phyloP scores from a whole-genome alignment of 495 filamentous ascomycete species.

The Polyplosphaeria fusca region DNA sequence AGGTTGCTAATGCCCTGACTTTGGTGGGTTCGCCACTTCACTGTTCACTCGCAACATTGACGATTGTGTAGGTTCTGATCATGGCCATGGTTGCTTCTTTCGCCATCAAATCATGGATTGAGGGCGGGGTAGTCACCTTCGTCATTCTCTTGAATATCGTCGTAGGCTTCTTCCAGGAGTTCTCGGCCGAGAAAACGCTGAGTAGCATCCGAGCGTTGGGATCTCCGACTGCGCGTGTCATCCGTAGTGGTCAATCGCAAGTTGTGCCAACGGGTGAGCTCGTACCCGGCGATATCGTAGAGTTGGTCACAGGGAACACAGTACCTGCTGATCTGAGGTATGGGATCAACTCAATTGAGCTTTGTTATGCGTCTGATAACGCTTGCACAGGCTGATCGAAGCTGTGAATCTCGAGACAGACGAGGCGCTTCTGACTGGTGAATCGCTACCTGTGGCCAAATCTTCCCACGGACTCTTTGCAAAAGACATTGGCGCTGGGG shows the following conservation, averaged over 20 bases:
- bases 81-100: conserved; percentile 80
- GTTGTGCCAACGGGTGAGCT: conserved; percentile 68
- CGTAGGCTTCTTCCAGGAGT: conserved; percentile 78
- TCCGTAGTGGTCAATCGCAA: conserved; percentile 63
- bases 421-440: conserved; percentile 69
- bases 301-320: conserved; percentile 62
- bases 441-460: conserved; percentile 68
- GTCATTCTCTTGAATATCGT: conserved; percentile 77
- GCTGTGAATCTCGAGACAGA: conserved; percentile 69
- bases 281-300: conserved; percentile 72
- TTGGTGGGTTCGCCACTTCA: neutral
- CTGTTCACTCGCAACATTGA: neutral
- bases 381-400: conserved; percentile 55
- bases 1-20: conserved; percentile 1
- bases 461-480: conserved; percentile 28
- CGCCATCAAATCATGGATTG: conserved; percentile 72
- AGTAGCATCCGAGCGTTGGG: conserved; percentile 70
- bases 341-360: neutral
- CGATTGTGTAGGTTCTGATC: conserved; percentile 79
- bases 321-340: conserved; percentile 63
- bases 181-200: conserved; percentile 79
- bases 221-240: conserved; percentile 69
- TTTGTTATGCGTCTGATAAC: neutral
- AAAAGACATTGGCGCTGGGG: conserved; percentile 57
- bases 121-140: conserved; percentile 74